phyloP scores from a whole-genome alignment of 768 basidiomycete species.

The Suillus lakei region DNA sequence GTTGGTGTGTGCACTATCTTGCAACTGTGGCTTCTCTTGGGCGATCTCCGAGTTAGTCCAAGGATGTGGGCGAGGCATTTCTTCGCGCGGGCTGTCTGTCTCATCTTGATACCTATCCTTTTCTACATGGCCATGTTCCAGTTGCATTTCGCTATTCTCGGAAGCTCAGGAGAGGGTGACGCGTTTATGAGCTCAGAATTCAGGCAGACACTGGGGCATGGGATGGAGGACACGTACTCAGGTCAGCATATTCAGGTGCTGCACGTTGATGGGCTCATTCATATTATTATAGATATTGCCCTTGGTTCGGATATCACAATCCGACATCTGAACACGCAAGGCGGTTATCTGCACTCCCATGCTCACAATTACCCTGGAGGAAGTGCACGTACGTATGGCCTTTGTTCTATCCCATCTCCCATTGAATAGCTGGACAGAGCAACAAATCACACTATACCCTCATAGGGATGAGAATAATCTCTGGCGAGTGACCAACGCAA shows the following conservation, averaged over 20 bases:
- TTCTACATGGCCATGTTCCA: conserved; percentile 99
- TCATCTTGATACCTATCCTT: conserved; percentile 80
- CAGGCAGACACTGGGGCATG: conserved; percentile 88
- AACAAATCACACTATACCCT: conserved; percentile 99
- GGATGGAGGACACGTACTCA: conserved; percentile 93
- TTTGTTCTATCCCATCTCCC: background rate
- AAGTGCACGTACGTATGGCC: conserved; percentile 72
- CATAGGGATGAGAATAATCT: conserved; percentile 97
- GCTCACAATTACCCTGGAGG: conserved; percentile 87
- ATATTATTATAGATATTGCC: conserved; percentile 65
- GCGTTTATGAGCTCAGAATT: conserved; percentile 99
- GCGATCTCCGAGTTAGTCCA: conserved; percentile 81
- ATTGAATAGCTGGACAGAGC: conserved; percentile 58
- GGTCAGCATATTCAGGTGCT: conserved; percentile 51
- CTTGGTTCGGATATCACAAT: conserved; percentile 83
- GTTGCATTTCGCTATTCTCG: conserved; percentile 89
- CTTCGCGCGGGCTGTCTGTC: conserved; percentile 84
- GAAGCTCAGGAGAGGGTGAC: conserved; percentile 94
- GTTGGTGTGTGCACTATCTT: conserved; percentile 82
- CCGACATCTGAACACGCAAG: conserved; percentile 95
- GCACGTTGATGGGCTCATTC: conserved; percentile 2
- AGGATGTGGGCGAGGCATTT: conserved; percentile 84
- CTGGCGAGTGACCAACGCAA: conserved; percentile 86
- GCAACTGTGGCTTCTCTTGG: conserved; percentile 90
- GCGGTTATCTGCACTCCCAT: conserved; percentile 98